Evolutionary conservation across 768 basidiomycete genomes (phyloP).

Genomic region (Dioszegia crocea): DNA sequence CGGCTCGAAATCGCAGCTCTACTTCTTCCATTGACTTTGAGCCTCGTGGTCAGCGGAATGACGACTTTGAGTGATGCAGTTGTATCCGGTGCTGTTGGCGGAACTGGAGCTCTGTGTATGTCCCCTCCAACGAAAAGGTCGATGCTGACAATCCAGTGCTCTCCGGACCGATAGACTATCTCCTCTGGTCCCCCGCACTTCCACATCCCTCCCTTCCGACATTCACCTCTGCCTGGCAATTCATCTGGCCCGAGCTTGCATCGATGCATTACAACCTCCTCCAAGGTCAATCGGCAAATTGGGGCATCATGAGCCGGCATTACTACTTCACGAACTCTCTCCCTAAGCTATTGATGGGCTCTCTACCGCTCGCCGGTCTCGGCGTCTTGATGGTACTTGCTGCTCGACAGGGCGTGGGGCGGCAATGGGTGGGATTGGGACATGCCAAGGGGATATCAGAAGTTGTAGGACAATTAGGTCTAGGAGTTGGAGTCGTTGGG

Average conservation of each 20-base stretch:
- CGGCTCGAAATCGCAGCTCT: constrained; percentile 74
- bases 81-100: constrained; percentile 29
- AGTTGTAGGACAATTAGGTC: not conserved
- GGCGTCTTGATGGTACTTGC: constrained; percentile 35
- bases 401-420: not conserved
- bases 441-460: constrained; percentile 10
- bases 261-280: constrained; percentile 79
- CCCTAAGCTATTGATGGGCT: constrained; percentile 69
- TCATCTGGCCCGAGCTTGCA: constrained; percentile 81
- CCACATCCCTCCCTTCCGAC: constrained; percentile 42
- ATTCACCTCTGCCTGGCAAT: constrained; percentile 46
- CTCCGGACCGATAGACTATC: constrained; percentile 70
- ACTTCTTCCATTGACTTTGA: constrained; percentile 57
- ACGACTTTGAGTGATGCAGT: constrained; percentile 37
- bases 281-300: constrained; percentile 78
- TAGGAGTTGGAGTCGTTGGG: constrained; percentile 16
- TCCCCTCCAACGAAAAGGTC: not conserved
- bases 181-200: constrained; percentile 62
- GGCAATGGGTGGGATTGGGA: constrained; percentile 9
- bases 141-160: constrained; percentile 53
- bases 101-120: constrained; percentile 32
- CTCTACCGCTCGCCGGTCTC: constrained; percentile 59
- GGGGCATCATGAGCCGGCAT: constrained; percentile 64
- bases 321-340: constrained; percentile 30
- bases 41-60: constrained; percentile 39